Evolutionary conservation across 163 green algal species (phyloP).

Genomic region (Chloromonas sp.): DNA sequence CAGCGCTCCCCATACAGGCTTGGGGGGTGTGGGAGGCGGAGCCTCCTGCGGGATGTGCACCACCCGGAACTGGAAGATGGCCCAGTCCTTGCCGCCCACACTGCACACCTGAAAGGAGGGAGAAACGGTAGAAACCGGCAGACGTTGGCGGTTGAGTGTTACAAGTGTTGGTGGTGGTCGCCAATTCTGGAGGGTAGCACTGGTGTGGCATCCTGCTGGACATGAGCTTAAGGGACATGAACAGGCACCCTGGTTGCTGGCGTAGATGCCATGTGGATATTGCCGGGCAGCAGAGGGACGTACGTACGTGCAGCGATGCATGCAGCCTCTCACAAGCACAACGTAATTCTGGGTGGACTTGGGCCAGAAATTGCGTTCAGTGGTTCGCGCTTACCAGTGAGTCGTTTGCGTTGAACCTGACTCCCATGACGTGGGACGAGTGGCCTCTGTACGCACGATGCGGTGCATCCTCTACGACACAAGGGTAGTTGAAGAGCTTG

Average conservation of each 20-base stretch:
- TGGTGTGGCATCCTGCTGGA: no score
- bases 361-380: no score
- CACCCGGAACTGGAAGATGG: conserved; percentile 59
- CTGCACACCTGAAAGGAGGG: conserved; percentile 28
- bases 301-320: no score
- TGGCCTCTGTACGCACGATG: conserved; percentile 53
- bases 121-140: background rate
- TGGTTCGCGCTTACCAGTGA: conserved; percentile 8
- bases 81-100: conserved; percentile 54
- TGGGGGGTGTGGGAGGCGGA: conserved; percentile 2
- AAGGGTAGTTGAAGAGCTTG: conserved; percentile 64
- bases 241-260: no score
- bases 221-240: no score
- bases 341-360: no score
- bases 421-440: conserved; percentile 46
- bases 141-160: no score
- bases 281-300: no score
- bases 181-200: no score
- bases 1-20: conserved; percentile 49
- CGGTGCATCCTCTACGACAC: conserved; percentile 53
- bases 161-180: no score
- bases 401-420: conserved; percentile 48
- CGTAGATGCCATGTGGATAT: no score
- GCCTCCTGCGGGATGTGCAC: conserved; percentile 16
- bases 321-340: no score